Conservation (phyloP, 768 basidiomycete genomes). For the Rhodosporidiobolus odoratus region DNA sequence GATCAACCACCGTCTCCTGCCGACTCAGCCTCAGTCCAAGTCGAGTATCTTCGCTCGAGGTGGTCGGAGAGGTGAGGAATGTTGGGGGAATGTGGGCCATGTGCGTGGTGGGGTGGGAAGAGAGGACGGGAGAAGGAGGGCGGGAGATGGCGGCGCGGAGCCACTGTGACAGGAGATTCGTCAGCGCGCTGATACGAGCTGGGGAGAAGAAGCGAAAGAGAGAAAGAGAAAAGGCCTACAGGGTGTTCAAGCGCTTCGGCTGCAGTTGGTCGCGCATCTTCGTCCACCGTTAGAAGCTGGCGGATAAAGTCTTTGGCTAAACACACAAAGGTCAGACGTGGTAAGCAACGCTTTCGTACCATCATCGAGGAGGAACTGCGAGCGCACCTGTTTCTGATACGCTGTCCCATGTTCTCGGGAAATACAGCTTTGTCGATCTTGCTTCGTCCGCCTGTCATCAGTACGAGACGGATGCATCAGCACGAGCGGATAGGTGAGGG, state of each 20-base stretch:
- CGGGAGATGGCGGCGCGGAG: constrained; percentile 28
- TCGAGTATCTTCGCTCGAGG: neutral
- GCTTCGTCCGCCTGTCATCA: constrained; percentile 25
- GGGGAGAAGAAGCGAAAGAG: too few relatives aligned
- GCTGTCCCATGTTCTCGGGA: constrained; percentile 27
- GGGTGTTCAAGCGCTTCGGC: constrained; percentile 31
- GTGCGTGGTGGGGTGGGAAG: neutral
- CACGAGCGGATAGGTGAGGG: neutral
- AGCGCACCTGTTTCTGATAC: constrained; percentile 23
- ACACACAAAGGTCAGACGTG: neutral
- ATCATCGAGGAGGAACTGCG: neutral
- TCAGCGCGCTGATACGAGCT: neutral
- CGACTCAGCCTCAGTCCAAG: constrained; percentile 17
- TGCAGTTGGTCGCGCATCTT: constrained; percentile 12
- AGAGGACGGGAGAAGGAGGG: constrained; percentile 20
- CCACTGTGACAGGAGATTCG: constrained; percentile 12
- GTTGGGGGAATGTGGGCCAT: neutral
- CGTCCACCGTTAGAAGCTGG: constrained; percentile 23
- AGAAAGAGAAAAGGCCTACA: neutral
- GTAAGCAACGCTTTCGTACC: neutral
- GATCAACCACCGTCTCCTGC: constrained; percentile 23
- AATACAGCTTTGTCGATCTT: constrained; percentile 31
- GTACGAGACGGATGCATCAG: neutral
- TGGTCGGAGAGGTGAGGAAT: neutral
- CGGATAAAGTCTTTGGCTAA: constrained; percentile 36